Percentiles rank a stretch among this genome's conserved stretches.
Evolutionary conservation across 2,329 filamentous ascomycete species (phyloP).

Genomic region (Fusarium ambrosium): DNA sequence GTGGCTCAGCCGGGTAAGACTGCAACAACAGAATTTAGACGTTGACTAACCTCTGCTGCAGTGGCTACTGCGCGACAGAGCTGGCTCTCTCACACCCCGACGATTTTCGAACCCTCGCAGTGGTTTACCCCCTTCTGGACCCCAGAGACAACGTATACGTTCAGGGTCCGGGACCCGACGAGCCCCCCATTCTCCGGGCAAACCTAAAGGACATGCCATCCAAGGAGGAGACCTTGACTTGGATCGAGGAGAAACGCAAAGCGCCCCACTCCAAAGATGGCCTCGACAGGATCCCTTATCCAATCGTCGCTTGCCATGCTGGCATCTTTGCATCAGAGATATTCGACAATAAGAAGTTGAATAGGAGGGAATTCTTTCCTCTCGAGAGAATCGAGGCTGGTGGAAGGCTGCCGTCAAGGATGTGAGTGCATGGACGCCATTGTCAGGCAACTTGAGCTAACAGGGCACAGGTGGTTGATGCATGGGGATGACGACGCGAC

Average conservation of each 20-base stretch:
- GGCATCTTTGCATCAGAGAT: conserved; percentile 33
- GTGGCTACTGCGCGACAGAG: conserved; percentile 43
- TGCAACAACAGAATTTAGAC: no score
- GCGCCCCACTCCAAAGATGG: conserved; percentile 11
- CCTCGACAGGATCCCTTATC: conserved; percentile 22
- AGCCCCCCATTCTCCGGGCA: conserved; percentile 26
- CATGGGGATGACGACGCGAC: conserved; percentile 37
- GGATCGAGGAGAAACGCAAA: conserved; percentile 34
- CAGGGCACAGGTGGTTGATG: conserved; percentile 31
- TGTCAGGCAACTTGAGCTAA: not conserved
- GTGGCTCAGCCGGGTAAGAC: conserved; percentile 40
- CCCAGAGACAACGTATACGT: conserved; percentile 33
- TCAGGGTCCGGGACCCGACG: conserved; percentile 12
- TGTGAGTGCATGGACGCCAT: conserved; percentile 8
- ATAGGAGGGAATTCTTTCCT: conserved; percentile 19
- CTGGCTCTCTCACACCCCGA: conserved; percentile 41
- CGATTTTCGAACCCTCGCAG: conserved; percentile 30
- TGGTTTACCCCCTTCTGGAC: conserved; percentile 42
- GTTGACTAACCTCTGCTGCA: not conserved
- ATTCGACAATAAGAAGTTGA: conserved; percentile 26
- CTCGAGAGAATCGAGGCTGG: conserved; percentile 32
- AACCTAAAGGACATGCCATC: conserved; percentile 24
- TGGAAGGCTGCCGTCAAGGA: conserved; percentile 20
- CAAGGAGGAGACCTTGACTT: conserved; percentile 21
- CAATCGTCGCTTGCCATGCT: conserved; percentile 18